These are phyloP conservation scores for Haberlea rhodopensis DNA, from an alignment of 257 asterid genomes.

Conservation along the genomic window DNA sequence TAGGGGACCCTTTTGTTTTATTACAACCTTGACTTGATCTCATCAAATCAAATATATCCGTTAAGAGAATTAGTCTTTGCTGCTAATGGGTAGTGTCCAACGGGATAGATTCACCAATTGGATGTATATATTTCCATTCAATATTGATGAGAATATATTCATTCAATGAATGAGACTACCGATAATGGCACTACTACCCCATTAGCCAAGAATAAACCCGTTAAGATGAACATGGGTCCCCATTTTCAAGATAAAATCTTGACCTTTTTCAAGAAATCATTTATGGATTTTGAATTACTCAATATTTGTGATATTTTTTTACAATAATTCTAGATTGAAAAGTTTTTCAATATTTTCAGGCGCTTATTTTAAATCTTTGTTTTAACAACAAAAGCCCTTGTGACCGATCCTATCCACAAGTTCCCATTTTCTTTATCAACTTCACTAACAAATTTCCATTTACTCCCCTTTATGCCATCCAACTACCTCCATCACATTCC, in stretches of 20 bases:
- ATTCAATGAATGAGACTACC: no score
- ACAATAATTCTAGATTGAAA: no score
- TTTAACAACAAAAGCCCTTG: slow-evolving; percentile 38
- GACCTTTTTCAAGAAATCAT: background rate
- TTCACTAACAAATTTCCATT: slow-evolving; percentile 65
- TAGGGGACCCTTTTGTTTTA: slow-evolving; percentile 27
- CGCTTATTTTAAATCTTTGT: no score
- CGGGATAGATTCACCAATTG: no score
- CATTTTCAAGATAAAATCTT: background rate
- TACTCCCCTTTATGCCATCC: slow-evolving; percentile 37
- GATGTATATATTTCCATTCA: no score
- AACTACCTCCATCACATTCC: slow-evolving; percentile 43
- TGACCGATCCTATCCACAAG: slow-evolving; percentile 76
- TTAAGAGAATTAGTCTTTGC: background rate
- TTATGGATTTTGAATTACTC: background rate
- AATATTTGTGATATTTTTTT: no score
- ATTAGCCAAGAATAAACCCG: no score
- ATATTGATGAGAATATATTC: no score
- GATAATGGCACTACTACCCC: no score
- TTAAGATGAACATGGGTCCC: background rate
- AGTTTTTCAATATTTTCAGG: no score
- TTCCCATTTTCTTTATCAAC: slow-evolving; percentile 48
- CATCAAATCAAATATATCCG: background rate
- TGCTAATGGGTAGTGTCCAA: background rate
- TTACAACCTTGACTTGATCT: background rate